Evolutionary conservation across 805 yeast genomes (phyloP).

Genomic region (Cyberlindnera nakhonratchasimensis): DNA sequence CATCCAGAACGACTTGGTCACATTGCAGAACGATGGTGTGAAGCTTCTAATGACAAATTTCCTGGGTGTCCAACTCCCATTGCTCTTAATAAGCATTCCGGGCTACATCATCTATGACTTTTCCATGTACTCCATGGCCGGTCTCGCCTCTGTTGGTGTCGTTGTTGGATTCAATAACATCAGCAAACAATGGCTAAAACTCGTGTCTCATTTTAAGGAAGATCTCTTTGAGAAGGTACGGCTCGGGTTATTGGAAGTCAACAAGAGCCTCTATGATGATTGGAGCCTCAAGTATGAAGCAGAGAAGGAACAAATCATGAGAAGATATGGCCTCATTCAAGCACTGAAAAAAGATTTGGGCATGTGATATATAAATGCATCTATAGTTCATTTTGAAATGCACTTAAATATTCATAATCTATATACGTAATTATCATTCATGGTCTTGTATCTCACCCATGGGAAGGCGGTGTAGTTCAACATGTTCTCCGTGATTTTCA

Average conservation of each 20-base stretch:
- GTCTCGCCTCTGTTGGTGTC: slow-evolving; percentile 31
- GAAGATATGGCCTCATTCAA: slow-evolving; percentile 14
- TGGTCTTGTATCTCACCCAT: slow-evolving; percentile 65
- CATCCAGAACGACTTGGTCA: slow-evolving; percentile 22
- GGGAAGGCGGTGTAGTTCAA: slow-evolving; percentile 68
- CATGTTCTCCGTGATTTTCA: slow-evolving; percentile 58
- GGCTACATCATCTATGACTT: slow-evolving; percentile 30
- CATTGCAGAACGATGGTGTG: slow-evolving; percentile 27
- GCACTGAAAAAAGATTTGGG: slow-evolving; percentile 17
- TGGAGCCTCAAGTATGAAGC: slow-evolving; percentile 23
- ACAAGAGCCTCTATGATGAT: slow-evolving; percentile 18
- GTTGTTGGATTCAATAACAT: slow-evolving; percentile 32
- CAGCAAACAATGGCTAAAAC: slow-evolving; percentile 29
- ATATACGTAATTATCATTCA: slow-evolving; percentile 33
- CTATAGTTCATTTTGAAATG: no score
- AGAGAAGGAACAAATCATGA: slow-evolving; percentile 17
- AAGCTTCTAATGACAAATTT: slow-evolving; percentile 28
- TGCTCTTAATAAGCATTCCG: slow-evolving; percentile 25
- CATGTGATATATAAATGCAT: not conserved
- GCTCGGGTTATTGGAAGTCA: slow-evolving; percentile 21
- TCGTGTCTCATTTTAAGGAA: slow-evolving; percentile 24
- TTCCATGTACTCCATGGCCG: slow-evolving; percentile 31
- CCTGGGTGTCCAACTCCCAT: slow-evolving; percentile 32
- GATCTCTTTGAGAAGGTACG: slow-evolving; percentile 25
- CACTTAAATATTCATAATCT: slow-evolving; percentile 19